Percentiles rank a stretch among this genome's conserved stretches.
phyloP scores from a whole-genome alignment of 257 asterid species.

The Catharanthus roseus region DNA sequence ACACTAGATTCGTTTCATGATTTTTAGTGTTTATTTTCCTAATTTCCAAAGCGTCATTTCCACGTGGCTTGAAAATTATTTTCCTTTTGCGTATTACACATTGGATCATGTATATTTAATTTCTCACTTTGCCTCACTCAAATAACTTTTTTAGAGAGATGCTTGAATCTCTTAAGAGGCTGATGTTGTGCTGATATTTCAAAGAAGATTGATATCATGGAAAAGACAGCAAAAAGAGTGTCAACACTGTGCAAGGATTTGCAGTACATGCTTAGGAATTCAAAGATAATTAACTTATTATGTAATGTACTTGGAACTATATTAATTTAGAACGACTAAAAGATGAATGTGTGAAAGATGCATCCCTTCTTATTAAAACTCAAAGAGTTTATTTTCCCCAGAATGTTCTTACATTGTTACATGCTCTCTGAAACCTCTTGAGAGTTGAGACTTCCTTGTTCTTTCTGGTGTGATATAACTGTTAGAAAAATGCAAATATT shows the following conservation, averaged over 20 bases:
- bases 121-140: neutral
- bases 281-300: neutral
- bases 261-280: neutral
- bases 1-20: neutral
- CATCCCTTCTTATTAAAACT: neutral
- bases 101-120: neutral
- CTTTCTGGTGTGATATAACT: neutral
- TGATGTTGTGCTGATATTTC: neutral
- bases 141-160: neutral
- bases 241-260: neutral
- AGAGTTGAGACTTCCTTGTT: neutral
- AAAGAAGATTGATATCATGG: neutral
- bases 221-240: neutral
- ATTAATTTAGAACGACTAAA: neutral
- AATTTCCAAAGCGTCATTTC: neutral
- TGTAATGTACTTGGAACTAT: neutral
- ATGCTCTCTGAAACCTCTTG: neutral
- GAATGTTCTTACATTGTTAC: neutral
- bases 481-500: neutral
- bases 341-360: neutral
- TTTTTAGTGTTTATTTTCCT: neutral
- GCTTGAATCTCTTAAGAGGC: neutral
- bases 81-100: neutral
- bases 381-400: neutral
- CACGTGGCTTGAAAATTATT: neutral